Evolutionary conservation across 148 eudicot genomes (phyloP).

Genomic region (Salicornia ramosissima): DNA sequence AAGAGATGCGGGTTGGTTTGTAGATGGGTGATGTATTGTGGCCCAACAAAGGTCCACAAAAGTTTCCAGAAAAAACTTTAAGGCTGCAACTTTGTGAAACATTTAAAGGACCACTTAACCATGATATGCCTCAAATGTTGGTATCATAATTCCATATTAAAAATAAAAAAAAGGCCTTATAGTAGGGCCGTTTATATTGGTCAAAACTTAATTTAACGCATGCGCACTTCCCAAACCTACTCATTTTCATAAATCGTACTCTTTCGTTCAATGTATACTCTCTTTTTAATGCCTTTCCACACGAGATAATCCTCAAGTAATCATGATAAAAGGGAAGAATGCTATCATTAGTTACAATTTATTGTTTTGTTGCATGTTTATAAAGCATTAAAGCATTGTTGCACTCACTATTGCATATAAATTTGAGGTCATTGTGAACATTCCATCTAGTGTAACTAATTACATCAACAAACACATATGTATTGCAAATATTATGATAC

Average conservation of each 20-base stretch:
- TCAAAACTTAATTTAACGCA: constrained; percentile 20
- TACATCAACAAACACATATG: too few relatives aligned
- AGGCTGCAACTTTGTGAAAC: constrained; percentile 26
- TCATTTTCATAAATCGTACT: too few relatives aligned
- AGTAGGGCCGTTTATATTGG: constrained; percentile 3
- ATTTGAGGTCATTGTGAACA: too few relatives aligned
- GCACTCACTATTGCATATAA: too few relatives aligned
- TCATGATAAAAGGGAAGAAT: background rate
- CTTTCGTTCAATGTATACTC: background rate
- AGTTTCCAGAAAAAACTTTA: constrained; percentile 17
- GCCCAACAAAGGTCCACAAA: constrained; percentile 24
- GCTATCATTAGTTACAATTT: background rate
- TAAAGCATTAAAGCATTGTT: background rate
- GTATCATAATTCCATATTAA: constrained; percentile 5
- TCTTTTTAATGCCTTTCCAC: constrained; percentile 7
- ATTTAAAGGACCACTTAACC: constrained; percentile 16
- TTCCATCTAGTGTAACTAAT: too few relatives aligned
- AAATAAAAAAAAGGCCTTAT: background rate
- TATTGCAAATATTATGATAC: too few relatives aligned
- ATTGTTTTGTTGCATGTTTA: background rate
- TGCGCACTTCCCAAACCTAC: constrained; percentile 22
- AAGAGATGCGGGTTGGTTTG: constrained; percentile 12
- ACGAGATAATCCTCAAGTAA: constrained; percentile 17
- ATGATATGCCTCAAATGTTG: constrained; percentile 6
- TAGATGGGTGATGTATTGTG: constrained; percentile 8